These are phyloP conservation scores for Cryptococcus sp. DNA, from an alignment of 1,284 basidiomycete species.

Conservation along the genomic window DNA sequence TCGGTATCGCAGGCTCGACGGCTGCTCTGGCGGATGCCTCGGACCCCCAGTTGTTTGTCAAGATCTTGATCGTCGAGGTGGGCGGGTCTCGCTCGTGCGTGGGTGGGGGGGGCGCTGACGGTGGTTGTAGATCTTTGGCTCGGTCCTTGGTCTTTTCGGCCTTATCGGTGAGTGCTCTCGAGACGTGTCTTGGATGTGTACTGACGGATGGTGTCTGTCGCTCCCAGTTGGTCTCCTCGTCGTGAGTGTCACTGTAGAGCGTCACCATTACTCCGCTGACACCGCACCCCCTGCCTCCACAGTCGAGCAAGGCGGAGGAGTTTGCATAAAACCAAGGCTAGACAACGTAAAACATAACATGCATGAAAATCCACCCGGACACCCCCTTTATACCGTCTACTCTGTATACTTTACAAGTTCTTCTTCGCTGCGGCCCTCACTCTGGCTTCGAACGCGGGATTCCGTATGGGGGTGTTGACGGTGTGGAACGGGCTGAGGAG, in stretches of 20 bases:
- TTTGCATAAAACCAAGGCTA: slow-evolving; percentile 38
- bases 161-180: slow-evolving; percentile 68
- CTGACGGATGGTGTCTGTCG: slow-evolving; percentile 11
- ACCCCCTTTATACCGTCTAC: background rate
- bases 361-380: slow-evolving; percentile 17
- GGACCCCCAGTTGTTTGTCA: slow-evolving; percentile 87
- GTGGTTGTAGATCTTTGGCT: slow-evolving; percentile 73
- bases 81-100: slow-evolving; percentile 3
- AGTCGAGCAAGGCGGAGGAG: slow-evolving; percentile 51
- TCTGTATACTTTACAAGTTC: slow-evolving; percentile 57
- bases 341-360: slow-evolving; percentile 16
- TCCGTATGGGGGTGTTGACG: slow-evolving; percentile 75
- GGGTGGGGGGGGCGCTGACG: slow-evolving; percentile 11
- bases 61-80: slow-evolving; percentile 83
- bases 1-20: slow-evolving; percentile 87
- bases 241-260: slow-evolving; percentile 39
- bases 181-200: background rate
- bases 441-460: slow-evolving; percentile 71
- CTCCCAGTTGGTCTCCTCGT: slow-evolving; percentile 50
- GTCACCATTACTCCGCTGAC: background rate
- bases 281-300: background rate
- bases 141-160: slow-evolving; percentile 85
- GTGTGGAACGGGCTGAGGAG: slow-evolving; percentile 89
- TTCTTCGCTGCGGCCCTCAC: slow-evolving; percentile 83
- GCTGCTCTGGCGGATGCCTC: slow-evolving; percentile 89